Percentiles rank a stretch among this genome's conserved stretches.
These are phyloP conservation scores for Nothopassalora personata DNA, from an alignment of 2,329 filamentous ascomycete genomes.

Conservation along the genomic window DNA sequence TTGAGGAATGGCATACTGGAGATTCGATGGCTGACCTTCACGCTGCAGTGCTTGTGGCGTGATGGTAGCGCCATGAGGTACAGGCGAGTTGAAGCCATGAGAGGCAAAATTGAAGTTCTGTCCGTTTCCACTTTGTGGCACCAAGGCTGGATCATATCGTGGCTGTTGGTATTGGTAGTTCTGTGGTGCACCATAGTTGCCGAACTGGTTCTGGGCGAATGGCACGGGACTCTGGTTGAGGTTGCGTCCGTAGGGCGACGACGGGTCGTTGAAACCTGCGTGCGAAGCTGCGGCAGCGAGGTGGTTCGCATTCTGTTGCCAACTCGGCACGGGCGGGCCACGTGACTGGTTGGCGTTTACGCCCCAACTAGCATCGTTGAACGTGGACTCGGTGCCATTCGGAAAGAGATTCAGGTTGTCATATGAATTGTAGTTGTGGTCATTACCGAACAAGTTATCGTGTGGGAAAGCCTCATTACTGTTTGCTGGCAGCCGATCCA, in stretches of 20 bases:
- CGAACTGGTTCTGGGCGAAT: constrained; percentile 22
- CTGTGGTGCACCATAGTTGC: constrained; percentile 19
- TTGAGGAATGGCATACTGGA: constrained; percentile 11
- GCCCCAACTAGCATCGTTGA: constrained; percentile 31
- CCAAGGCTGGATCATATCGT: constrained; percentile 21
- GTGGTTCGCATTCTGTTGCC: constrained; percentile 26
- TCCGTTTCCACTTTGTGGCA: constrained; percentile 5
- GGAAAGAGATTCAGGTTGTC: constrained; percentile 27
- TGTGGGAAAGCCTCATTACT: constrained; percentile 25
- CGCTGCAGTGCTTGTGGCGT: constrained; percentile 31
- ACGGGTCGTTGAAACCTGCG: constrained; percentile 17
- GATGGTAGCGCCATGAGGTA: constrained; percentile 24
- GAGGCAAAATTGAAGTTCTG: constrained; percentile 18
- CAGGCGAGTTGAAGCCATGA: constrained; percentile 10
- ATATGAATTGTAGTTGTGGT: constrained; percentile 29
- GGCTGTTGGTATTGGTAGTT: constrained; percentile 22
- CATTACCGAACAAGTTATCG: constrained; percentile 28
- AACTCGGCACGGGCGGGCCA: constrained; percentile 22
- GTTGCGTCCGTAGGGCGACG: constrained; percentile 21
- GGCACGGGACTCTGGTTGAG: constrained; percentile 27
- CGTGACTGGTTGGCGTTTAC: constrained; percentile 32
- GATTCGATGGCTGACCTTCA: background rate
- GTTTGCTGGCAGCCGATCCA: constrained; percentile 11
- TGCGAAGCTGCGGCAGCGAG: constrained; percentile 16
- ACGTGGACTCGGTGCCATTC: constrained; percentile 23